Evolutionary conservation across 1,284 basidiomycete species (phyloP).

Genomic region (Naganishia sp.): DNA sequence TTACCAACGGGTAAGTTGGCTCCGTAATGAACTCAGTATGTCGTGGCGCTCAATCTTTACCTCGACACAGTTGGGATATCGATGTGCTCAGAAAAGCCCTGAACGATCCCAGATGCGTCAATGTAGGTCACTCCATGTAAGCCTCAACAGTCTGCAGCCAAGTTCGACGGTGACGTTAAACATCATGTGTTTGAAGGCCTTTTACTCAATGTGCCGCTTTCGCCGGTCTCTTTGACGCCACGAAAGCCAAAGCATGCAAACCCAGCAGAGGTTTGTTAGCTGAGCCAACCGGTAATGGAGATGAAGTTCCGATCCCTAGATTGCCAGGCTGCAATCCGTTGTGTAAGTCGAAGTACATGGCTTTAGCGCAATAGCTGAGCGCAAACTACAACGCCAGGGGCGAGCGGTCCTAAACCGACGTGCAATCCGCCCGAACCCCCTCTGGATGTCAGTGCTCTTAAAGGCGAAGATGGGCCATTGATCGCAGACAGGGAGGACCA

Average conservation of each 20-base stretch:
- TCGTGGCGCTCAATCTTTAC: not conserved
- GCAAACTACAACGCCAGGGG: conserved; percentile 32
- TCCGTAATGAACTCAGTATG: not conserved
- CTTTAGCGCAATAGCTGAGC: not conserved
- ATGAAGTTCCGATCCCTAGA: conserved; percentile 36
- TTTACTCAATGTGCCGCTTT: conserved; percentile 40
- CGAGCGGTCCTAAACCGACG: conserved; percentile 33
- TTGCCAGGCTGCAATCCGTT: conserved; percentile 47
- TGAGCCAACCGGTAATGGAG: conserved; percentile 38
- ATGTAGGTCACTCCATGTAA: conserved; percentile 10
- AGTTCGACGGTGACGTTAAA: conserved; percentile 28
- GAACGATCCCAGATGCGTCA: conserved; percentile 38
- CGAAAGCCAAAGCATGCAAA: conserved; percentile 36
- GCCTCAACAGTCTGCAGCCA: conserved; percentile 8
- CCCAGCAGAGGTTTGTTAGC: conserved; percentile 39
- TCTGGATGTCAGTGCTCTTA: conserved; percentile 37
- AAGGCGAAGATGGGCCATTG: conserved; percentile 37
- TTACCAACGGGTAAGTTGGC: conserved; percentile 33
- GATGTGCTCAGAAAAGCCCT: conserved; percentile 41
- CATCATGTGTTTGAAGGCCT: conserved; percentile 29
- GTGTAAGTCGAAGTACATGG: conserved; percentile 31
- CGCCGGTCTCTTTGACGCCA: conserved; percentile 34
- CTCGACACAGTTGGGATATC: conserved; percentile 39
- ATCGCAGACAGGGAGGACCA: conserved; percentile 33
- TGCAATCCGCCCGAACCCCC: conserved; percentile 26